Evolutionary conservation across 495 filamentous ascomycete species (phyloP).

Genomic region (Penicillium lagena): DNA sequence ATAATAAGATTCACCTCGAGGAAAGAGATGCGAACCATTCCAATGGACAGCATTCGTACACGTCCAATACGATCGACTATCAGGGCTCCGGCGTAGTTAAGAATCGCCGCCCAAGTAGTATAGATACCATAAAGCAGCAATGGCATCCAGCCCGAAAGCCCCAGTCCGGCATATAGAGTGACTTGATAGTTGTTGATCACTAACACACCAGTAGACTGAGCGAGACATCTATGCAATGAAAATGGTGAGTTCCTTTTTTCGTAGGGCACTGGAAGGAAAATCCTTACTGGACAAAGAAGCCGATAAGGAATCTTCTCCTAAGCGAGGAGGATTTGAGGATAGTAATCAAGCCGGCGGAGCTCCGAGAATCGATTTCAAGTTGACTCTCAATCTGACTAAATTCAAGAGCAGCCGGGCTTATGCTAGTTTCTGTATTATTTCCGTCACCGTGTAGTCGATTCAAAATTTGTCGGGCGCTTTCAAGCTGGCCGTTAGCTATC

Average conservation of each 20-base stretch:
- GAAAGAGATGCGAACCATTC: too few species aligned
- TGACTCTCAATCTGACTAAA: neutral
- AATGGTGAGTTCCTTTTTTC: too few species aligned
- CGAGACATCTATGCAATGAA: too few species aligned
- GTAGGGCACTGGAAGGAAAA: too few species aligned
- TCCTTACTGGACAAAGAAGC: neutral
- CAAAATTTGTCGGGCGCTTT: too few species aligned
- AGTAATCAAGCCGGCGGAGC: too few species aligned
- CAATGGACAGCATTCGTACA: neutral
- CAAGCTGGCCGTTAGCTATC: too few species aligned
- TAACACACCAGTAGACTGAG: conserved; percentile 6
- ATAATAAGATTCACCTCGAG: too few species aligned
- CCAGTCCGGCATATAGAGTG: conserved; percentile 11
- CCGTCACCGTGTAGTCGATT: too few species aligned
- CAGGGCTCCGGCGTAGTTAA: neutral
- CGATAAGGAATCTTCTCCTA: neutral
- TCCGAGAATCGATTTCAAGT: neutral
- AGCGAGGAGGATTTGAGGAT: neutral
- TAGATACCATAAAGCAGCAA: neutral
- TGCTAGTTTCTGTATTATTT: too few species aligned
- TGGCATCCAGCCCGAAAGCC: neutral
- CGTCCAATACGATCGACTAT: neutral
- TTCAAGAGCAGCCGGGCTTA: too few species aligned
- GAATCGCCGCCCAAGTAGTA: neutral
- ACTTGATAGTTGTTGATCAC: conserved; percentile 15